Percentiles rank a stretch among this genome's conserved stretches.
phyloP scores from a whole-genome alignment of 257 asterid genomes.

The Forsythia viridissima region DNA sequence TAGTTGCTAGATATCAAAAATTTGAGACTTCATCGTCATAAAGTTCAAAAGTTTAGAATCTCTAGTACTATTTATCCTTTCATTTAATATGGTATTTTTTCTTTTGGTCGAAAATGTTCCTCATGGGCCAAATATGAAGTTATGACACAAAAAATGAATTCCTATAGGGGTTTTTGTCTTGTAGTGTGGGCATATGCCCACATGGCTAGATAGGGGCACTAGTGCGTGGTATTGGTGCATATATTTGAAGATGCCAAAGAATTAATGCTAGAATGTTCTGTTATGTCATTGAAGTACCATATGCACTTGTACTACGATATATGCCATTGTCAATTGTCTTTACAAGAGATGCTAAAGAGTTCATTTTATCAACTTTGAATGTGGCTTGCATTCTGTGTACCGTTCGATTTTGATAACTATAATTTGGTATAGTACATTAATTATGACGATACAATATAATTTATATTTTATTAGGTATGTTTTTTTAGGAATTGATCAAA shows the following conservation, averaged over 20 bases:
- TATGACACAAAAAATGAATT: not conserved
- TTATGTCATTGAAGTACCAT: not conserved
- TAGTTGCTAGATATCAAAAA: too few species aligned
- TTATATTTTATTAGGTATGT: too few species aligned
- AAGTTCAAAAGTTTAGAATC: too few species aligned
- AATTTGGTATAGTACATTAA: not conserved
- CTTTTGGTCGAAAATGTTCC: not conserved
- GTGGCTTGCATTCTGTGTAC: not conserved
- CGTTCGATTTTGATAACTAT: not conserved
- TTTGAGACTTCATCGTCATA: too few species aligned
- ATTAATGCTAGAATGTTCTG: not conserved
- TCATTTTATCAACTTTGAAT: not conserved
- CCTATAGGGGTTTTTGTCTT: not conserved
- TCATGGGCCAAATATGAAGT: not conserved
- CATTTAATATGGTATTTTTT: too few species aligned
- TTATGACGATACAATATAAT: too few species aligned
- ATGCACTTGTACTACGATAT: not conserved
- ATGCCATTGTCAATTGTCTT: not conserved
- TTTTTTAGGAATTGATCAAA: too few species aligned
- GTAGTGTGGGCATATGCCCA: not conserved
- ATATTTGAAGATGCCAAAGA: not conserved
- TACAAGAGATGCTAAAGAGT: not conserved
- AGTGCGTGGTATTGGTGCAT: not conserved
- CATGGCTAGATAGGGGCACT: not conserved
- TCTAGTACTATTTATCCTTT: too few species aligned